phyloP scores from a whole-genome alignment of 2,329 filamentous ascomycete genomes.

The Sarocladiaceae sp. region DNA sequence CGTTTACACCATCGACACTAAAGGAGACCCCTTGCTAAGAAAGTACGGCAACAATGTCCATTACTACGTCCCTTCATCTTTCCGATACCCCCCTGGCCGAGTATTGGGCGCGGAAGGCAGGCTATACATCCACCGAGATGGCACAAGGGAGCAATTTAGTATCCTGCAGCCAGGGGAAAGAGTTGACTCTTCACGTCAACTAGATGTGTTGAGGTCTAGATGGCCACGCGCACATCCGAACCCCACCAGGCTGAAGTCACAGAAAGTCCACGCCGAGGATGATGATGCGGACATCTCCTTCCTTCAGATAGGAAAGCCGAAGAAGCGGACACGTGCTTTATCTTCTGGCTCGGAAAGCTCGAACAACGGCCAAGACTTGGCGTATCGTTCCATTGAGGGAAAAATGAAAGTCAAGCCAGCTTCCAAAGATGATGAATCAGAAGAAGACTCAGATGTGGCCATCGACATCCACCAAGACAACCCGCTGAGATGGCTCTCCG shows the following conservation, averaged over 20 bases:
- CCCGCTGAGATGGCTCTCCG: slow-evolving; percentile 48
- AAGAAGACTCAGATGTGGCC: slow-evolving; percentile 31
- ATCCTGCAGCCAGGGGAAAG: slow-evolving; percentile 41
- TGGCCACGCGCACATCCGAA: slow-evolving; percentile 31
- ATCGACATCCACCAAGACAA: slow-evolving; percentile 31
- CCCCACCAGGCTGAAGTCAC: slow-evolving; percentile 34
- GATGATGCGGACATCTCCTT: slow-evolving; percentile 39
- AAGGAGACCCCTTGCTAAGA: slow-evolving; percentile 72
- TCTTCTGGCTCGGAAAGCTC: slow-evolving; percentile 32
- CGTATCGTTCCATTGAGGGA: slow-evolving; percentile 63
- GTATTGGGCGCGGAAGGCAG: slow-evolving; percentile 62
- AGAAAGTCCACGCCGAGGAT: slow-evolving; percentile 16
- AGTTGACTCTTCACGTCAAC: slow-evolving; percentile 27
- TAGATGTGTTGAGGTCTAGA: slow-evolving; percentile 44
- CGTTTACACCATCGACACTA: slow-evolving; percentile 47
- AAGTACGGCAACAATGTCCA: slow-evolving; percentile 67
- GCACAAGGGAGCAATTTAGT: slow-evolving; percentile 52
- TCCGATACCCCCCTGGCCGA: slow-evolving; percentile 62
- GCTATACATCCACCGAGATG: slow-evolving; percentile 63
- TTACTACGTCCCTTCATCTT: slow-evolving; percentile 68
- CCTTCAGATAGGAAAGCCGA: slow-evolving; percentile 38
- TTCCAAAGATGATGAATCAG: slow-evolving; percentile 39
- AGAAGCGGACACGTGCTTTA: slow-evolving; percentile 35
- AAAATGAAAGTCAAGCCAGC: slow-evolving; percentile 44
- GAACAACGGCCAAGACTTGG: slow-evolving; percentile 42